Conservation (phyloP, 2,329 filamentous ascomycete species). For the Neonectria punicea region DNA sequence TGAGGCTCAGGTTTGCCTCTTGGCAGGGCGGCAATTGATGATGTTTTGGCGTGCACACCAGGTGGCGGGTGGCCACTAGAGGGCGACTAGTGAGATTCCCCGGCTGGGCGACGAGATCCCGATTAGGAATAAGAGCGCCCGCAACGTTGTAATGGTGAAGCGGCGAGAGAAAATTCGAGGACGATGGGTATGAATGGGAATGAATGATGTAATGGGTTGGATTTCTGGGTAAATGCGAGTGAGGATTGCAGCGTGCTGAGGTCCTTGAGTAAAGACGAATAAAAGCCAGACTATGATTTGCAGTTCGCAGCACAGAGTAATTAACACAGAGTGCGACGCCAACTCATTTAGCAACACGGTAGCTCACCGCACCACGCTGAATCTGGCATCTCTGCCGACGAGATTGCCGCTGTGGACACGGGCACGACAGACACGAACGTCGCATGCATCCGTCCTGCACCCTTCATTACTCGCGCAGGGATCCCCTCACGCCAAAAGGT, state of each 20-base stretch:
- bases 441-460: not conserved
- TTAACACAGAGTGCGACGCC: too few relatives aligned
- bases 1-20: constrained; percentile 30
- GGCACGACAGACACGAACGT: not conserved
- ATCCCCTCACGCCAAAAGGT: not conserved
- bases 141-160: not conserved
- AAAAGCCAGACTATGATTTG: not conserved
- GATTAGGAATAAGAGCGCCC: not conserved
- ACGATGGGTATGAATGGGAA: not conserved
- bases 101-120: not conserved
- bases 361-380: not conserved
- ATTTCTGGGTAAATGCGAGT: not conserved
- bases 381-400: not conserved
- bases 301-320: too few relatives aligned
- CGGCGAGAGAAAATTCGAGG: not conserved
- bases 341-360: too few relatives aligned
- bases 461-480: not conserved
- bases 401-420: not conserved
- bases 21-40: constrained; percentile 22
- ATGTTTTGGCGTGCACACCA: not conserved
- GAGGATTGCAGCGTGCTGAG: too few relatives aligned
- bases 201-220: not conserved
- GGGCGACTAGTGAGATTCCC: not conserved
- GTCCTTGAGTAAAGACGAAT: not conserved
- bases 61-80: not conserved